Evolutionary conservation across 1,284 basidiomycete genomes (phyloP).

Genomic region (Sanghuangporus baumii): DNA sequence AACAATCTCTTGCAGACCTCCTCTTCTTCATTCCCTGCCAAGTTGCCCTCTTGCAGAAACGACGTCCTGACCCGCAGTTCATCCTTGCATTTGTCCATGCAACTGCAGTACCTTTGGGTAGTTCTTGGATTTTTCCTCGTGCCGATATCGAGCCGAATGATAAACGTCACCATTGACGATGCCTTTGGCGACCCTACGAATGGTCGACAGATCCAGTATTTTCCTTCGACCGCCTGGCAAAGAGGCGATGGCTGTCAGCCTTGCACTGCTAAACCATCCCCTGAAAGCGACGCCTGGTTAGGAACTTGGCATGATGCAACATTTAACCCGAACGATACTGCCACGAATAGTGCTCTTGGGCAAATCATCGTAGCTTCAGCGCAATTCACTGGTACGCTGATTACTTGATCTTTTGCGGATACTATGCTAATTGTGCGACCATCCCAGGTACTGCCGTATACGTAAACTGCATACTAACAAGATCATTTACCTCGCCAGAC

Average conservation of each 20-base stretch:
- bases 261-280: constrained; percentile 8
- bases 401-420: neutral
- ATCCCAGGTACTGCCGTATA: constrained; percentile 12
- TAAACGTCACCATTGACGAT: constrained; percentile 16
- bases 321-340: constrained; percentile 4
- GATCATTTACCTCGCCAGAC: neutral
- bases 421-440: neutral
- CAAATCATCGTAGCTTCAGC: constrained; percentile 9
- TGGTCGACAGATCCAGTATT: constrained; percentile 9
- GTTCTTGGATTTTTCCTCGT: neutral
- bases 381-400: constrained; percentile 8
- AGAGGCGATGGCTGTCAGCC: constrained; percentile 4
- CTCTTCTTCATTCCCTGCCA: too few relatives aligned
- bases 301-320: constrained; percentile 13
- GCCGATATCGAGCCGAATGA: neutral
- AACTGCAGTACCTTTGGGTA: neutral
- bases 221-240: constrained; percentile 9
- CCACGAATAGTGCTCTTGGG: constrained; percentile 2
- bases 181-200: constrained; percentile 8
- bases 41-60: too few relatives aligned
- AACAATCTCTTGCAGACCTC: too few relatives aligned
- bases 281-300: constrained; percentile 2
- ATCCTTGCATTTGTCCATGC: neutral
- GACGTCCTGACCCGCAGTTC: neutral
- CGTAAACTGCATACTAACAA: constrained; percentile 9